Evolutionary conservation across 2,329 filamentous ascomycete genomes (phyloP), one percentile per base, ranked within the genome.

Genomic region (Ceratocystis cacaofunesta): DNA sequence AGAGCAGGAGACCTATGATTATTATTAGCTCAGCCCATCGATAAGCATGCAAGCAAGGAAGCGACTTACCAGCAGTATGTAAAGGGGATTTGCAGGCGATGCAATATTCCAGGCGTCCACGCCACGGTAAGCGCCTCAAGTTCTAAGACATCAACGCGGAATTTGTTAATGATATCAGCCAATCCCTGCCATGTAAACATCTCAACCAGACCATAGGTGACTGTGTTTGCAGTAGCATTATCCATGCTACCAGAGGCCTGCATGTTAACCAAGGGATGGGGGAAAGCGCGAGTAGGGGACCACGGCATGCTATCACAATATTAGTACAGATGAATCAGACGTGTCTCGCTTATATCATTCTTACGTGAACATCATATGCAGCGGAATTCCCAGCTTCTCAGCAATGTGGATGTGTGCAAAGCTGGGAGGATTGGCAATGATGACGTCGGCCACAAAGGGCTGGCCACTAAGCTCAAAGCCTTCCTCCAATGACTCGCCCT

Each of bases 151-250:
- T 85, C 85, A 69, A 87, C 85, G 63, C 92, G 81, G 71, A 96
- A 96, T 10, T 85, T 82, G 72, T 97, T 96, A 72, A 96, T 92
- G 5, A 96, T 79, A 74, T 96, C 92, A 46, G 92, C 92, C 3
- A 96, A 77, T 0, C 90, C 91, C 75, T 96, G 90, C 90, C 90
- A 95, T 10, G 91, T 92, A 80, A 96, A 85, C 82, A 95, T 89
- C 70, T 96, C 91, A 1, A 95, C 88, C 22, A 95, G 78, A 0
- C 87, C 85, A 71, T 95, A 96, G 0, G 87, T 89, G 66, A 95
- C 80, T 71, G 89, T 92, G 70, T 94, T 95, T 0, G 89, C 87
- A 67, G 90, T 80, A n/a, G 83, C 83, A 4, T 84, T 79, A 70
- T 94, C 89, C 1, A 87, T 87, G 70, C 90, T 90, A 7, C 63